Evolutionary conservation across 768 basidiomycete species (phyloP).

Genomic region (Cystobasidium tubakii): DNA sequence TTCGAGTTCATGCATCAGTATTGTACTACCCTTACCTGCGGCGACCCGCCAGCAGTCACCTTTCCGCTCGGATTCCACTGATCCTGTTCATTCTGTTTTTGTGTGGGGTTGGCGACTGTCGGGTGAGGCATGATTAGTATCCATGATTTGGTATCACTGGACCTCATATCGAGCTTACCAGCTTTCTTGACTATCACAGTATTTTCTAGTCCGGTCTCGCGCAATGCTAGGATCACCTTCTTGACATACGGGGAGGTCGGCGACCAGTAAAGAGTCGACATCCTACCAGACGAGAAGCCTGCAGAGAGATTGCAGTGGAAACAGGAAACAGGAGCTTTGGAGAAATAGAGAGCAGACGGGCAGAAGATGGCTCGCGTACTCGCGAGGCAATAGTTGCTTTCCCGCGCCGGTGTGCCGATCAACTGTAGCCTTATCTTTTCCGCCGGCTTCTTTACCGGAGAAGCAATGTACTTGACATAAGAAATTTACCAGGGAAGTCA

Average conservation of each 20-base stretch:
- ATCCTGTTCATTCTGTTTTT: background rate
- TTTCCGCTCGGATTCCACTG: slow-evolving; percentile 10
- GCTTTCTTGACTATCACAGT: background rate
- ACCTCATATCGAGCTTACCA: background rate
- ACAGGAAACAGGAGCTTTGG: too few relatives aligned
- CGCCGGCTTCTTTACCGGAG: too few relatives aligned
- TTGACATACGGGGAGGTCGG: slow-evolving; percentile 1
- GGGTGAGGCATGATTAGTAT: background rate
- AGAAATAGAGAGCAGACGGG: too few relatives aligned
- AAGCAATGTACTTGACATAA: too few relatives aligned
- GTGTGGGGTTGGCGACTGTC: background rate
- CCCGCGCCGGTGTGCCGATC: too few relatives aligned
- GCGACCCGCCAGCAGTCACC: too few relatives aligned
- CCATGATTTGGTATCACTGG: background rate
- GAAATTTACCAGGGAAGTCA: too few relatives aligned
- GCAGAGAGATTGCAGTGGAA: background rate
- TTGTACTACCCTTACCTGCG: too few relatives aligned
- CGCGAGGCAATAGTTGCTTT: too few relatives aligned
- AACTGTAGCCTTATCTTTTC: too few relatives aligned
- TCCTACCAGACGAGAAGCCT: background rate
- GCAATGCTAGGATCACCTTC: slow-evolving; percentile 1
- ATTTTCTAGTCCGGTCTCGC: background rate
- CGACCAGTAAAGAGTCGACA: slow-evolving; percentile 7
- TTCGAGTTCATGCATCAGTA: background rate
- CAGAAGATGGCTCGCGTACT: too few relatives aligned